phyloP scores from a whole-genome alignment of 2,329 filamentous ascomycete genomes.

The Stylonectria norvegica region DNA sequence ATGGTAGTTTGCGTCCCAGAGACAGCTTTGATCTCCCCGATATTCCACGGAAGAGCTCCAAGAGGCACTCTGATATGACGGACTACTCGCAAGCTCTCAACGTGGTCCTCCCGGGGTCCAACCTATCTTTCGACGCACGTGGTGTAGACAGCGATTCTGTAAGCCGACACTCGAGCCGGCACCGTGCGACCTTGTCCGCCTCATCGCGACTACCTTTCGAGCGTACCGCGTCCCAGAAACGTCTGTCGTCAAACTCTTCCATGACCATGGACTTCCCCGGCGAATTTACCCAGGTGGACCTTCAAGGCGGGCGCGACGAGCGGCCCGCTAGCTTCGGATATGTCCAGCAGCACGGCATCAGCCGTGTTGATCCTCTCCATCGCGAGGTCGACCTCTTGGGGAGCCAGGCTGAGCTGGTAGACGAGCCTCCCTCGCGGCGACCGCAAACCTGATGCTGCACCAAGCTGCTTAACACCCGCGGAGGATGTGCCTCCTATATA shows the following conservation, averaged over 20 bases:
- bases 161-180: slow-evolving; percentile 19
- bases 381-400: slow-evolving; percentile 46
- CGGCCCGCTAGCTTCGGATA: slow-evolving; percentile 53
- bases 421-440: slow-evolving; percentile 29
- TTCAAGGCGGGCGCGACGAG: slow-evolving; percentile 39
- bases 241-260: slow-evolving; percentile 50
- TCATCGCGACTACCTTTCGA: slow-evolving; percentile 52
- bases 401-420: slow-evolving; percentile 55
- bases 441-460: background rate
- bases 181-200: slow-evolving; percentile 22
- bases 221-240: slow-evolving; percentile 51
- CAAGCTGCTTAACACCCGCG: background rate
- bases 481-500: slow-evolving; percentile 3
- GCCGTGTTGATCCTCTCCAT: slow-evolving; percentile 48
- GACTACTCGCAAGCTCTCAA: slow-evolving; percentile 37
- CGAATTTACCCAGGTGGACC: slow-evolving; percentile 42
- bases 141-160: slow-evolving; percentile 17
- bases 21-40: slow-evolving; percentile 45
- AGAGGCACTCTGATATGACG: slow-evolving; percentile 49
- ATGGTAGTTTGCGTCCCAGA: slow-evolving; percentile 17
- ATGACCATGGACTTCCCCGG: slow-evolving; percentile 47
- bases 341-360: slow-evolving; percentile 57
- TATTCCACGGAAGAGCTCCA: slow-evolving; percentile 72
- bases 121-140: slow-evolving; percentile 20
- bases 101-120: slow-evolving; percentile 24